Evolutionary conservation across 2,329 filamentous ascomycete genomes (phyloP).

Genomic region (Aspergillus sp.): DNA sequence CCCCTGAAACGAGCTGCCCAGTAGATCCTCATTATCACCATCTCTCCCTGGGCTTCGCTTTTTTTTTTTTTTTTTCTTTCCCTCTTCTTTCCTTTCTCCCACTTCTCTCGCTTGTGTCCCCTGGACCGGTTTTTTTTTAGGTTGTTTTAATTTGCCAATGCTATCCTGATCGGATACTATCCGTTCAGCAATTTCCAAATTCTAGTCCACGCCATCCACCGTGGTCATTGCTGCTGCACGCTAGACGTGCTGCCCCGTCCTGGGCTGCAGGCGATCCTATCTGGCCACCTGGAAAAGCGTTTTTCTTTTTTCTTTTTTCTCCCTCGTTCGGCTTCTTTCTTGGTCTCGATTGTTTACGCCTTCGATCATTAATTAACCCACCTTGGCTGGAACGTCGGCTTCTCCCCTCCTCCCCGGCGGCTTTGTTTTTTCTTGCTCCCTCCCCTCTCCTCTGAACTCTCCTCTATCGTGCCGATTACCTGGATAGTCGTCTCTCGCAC

Average conservation of each 20-base stretch:
- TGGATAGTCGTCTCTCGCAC: constrained; percentile 9
- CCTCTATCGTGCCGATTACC: background rate
- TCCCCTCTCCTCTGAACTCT: background rate
- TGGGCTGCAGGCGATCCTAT: constrained; percentile 21
- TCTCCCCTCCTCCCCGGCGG: background rate
- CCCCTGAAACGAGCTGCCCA: constrained; percentile 23
- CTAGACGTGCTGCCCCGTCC: constrained; percentile 22
- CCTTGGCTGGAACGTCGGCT: background rate
- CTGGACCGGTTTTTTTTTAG: background rate
- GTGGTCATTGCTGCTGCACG: constrained; percentile 19
- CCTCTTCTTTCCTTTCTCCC: constrained; percentile 1
- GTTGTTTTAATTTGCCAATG: background rate
- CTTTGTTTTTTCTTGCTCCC: constrained; percentile 2
- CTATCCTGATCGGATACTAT: background rate
- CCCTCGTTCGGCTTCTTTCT: constrained; percentile 1
- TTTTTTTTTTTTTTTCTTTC: constrained; percentile 5
- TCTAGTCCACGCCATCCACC: constrained; percentile 5
- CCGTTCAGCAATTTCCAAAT: constrained; percentile 4
- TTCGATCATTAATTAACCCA: background rate
- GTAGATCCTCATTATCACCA: constrained; percentile 26
- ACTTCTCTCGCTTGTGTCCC: constrained; percentile 1
- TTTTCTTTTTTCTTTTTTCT: constrained; percentile 9
- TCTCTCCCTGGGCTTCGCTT: constrained; percentile 1
- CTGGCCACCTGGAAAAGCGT: constrained; percentile 13
- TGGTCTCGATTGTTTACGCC: constrained; percentile 1